Conservation (phyloP, 2,329 filamentous ascomycete species). For the Didymella pomorum region DNA sequence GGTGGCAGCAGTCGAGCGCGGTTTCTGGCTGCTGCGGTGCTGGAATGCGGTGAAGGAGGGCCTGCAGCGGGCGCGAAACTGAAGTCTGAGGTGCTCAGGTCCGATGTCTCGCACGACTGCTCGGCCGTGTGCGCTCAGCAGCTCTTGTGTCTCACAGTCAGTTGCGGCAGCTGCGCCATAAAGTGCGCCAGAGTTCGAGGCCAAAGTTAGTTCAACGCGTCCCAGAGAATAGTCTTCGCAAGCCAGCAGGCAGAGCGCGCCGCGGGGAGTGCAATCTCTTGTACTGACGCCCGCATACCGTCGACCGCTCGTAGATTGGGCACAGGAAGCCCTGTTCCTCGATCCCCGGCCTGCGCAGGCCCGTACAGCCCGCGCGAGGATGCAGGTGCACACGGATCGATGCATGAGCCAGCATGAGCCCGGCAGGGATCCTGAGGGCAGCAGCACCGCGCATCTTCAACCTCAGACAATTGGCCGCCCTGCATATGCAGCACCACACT, state of each 20-base stretch:
- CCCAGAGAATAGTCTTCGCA: background rate
- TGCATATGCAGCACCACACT: background rate
- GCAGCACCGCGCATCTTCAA: background rate
- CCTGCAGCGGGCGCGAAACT: background rate
- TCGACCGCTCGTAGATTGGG: conserved; percentile 3
- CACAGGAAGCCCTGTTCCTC: conserved; percentile 17
- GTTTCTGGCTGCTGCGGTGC: background rate
- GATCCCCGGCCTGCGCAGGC: conserved; percentile 7
- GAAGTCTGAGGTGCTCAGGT: background rate
- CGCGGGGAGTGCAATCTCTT: conserved; percentile 14
- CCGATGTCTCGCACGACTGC: background rate
- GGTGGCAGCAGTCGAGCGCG: background rate
- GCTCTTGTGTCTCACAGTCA: conserved; percentile 14
- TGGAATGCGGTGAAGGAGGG: background rate
- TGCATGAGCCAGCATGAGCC: conserved; percentile 11
- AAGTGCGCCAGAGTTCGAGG: background rate
- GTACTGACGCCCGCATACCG: conserved; percentile 8
- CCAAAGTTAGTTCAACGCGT: conserved; percentile 4
- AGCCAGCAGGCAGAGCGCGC: conserved; percentile 1
- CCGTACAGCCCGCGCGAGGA: background rate
- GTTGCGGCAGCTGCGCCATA: conserved; percentile 16
- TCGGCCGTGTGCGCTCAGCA: conserved; percentile 12
- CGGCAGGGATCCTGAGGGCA: conserved; percentile 6
- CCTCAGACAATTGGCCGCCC: conserved; percentile 5
- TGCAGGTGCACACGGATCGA: background rate